Base-by-base conservation (phyloP, 495 filamentous ascomycete genomes). In the Xylaria venustula region DNA sequence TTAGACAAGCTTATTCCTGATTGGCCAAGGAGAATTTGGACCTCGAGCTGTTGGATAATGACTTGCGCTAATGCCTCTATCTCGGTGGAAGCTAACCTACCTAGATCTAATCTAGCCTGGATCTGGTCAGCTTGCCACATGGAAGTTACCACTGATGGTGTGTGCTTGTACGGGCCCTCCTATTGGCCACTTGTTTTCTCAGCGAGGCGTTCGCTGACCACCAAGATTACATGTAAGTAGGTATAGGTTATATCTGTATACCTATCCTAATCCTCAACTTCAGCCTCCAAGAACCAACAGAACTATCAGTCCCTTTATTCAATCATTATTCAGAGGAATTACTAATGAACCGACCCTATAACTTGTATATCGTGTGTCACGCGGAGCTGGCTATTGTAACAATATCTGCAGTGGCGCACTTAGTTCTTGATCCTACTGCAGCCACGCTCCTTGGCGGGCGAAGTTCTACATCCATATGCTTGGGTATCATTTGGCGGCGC, bases 1-100 rank as follows among this genome's bases (percentile, higher is more conserved):
- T 55, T 55, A 55, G 53, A 55, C 53, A 11, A 45, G n/a, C 20
- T 34, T 28, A 26, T 25, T n/a, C 15, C 40, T 55, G 22, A 55
- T 55, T 55, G 53, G 53, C 9, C 25, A 8, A 9, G 0, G 2
- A 32, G 25, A 2, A 26, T 14, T 11, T 23, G 34, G 6, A 22
- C 0, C 25, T 40, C 37, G 7, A 40, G 37, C 14, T 40, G 37
- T 15, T 40, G 37, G 14, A 15, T 40, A 8, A 40, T 15, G 37
- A 40, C 3, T 15, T 40, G 37, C 37, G 37, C 37, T 40, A 40
- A 34, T 11, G 30, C 30, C 30, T 11, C 30, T 4, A 34, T 5
- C 30, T 40, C 11, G 11, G 30, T 34, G 5, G 5, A 34, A 11
- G 5, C 5, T 34, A 34, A 5, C 37, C 14, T 5, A 40, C 6